Evolutionary conservation across 2,329 filamentous ascomycete species (phyloP), one percentile per base, ranked within the genome.

Genomic region (Chrysosporium queenslandicum): DNA sequence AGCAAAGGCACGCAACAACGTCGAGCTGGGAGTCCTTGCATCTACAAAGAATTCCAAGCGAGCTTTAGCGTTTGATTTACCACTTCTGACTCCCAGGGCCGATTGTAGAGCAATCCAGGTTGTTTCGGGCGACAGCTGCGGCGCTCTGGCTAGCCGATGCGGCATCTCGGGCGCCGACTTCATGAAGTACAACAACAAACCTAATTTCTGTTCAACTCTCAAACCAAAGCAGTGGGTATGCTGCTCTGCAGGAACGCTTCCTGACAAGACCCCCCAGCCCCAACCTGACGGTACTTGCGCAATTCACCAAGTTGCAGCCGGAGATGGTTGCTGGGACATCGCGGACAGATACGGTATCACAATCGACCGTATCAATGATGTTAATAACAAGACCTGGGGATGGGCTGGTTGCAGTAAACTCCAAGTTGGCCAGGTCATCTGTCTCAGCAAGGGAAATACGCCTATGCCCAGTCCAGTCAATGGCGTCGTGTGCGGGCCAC

Each of bases 401-500:
- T 75, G 69, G 69, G 58, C 36, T 3, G 69, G 68, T 5, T 76
- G 73, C 56, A 46, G 56, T 0, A 46, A 59, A 5, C 53, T 76
- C 4, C 53, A 56, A 18, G 49, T 58, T 14, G 63, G 64, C 1
- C 34, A 52, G 1, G 61, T 59, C 11, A 69, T 75, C 3, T 76
- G 74, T 53, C 56, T 75, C 0, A 71, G 69, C 53, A 56, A 58
- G 0, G 73, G 73, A 3, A 55, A 52, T 1, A 64, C 71, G 5
- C 71, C 72, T 0, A 66, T 75, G 60, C 74, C 74, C 1, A 61
- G 67, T 1, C 53, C 63, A 1, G 55, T 72, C 2, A 25, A 59
- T 0, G 66, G 69, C 42, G 69, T 70, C 9, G 56, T 67, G 0
- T 77, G 76, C 58, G 76, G 76, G 0, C 76, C 75, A 0, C 65